Percentiles rank a stretch among this genome's conserved stretches.
These are phyloP conservation scores for Elsinoe perseae DNA, from an alignment of 2,329 filamentous ascomycete species.

Conservation along the genomic window DNA sequence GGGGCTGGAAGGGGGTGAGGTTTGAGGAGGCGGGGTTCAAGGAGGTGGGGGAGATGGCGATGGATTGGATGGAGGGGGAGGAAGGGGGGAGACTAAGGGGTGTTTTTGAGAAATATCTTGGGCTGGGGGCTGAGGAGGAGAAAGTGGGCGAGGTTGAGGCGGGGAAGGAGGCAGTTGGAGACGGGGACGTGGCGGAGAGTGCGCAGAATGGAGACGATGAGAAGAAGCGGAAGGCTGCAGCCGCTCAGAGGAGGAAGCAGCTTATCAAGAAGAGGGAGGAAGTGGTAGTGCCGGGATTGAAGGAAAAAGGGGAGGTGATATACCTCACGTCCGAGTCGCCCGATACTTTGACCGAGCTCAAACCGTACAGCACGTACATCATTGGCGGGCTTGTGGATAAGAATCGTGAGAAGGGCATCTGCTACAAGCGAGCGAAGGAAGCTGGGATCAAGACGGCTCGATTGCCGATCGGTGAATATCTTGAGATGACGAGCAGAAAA, in stretches of 20 bases:
- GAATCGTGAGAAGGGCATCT: conserved; percentile 91
- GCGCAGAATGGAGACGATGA: neutral
- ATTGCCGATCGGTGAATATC: conserved; percentile 88
- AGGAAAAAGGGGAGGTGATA: conserved; percentile 53
- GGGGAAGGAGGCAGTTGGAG: neutral
- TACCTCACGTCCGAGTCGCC: conserved; percentile 92
- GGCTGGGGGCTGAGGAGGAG: conserved; percentile 4
- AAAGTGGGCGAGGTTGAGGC: neutral
- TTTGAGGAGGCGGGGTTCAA: conserved; percentile 71
- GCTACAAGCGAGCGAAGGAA: conserved; percentile 70
- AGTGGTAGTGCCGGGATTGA: conserved; percentile 17
- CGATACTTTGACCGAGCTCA: conserved; percentile 71
- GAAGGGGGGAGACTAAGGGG: conserved; percentile 55
- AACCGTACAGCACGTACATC: conserved; percentile 84
- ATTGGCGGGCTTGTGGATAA: conserved; percentile 92
- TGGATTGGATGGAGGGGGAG: conserved; percentile 55
- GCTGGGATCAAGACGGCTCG: conserved; percentile 78
- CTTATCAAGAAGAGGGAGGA: conserved; percentile 20
- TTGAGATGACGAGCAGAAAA: conserved; percentile 79
- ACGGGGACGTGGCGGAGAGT: neutral
- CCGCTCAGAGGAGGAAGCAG: conserved; percentile 15
- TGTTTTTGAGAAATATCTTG: conserved; percentile 25
- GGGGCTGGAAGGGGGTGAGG: conserved; percentile 68
- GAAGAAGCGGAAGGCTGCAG: conserved; percentile 17
- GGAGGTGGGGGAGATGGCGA: conserved; percentile 57